phyloP scores from a whole-genome alignment of 2,329 filamentous ascomycete species.

The Aureobasidium sp. region DNA sequence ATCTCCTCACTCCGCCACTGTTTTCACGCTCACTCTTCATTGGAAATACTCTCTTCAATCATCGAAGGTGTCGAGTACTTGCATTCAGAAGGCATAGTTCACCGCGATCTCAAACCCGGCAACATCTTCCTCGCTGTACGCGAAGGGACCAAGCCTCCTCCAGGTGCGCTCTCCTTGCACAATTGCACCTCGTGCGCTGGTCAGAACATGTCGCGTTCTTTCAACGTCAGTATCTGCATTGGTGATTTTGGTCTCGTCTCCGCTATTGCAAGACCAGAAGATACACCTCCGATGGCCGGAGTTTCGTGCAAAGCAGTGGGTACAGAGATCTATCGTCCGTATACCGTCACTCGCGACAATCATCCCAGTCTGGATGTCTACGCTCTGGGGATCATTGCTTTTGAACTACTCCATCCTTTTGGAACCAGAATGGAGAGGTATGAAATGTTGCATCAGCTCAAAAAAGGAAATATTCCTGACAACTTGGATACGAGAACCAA shows the following conservation, averaged over 20 bases:
- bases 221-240: conserved; percentile 53
- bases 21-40: conserved; percentile 52
- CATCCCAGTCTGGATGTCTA: conserved; percentile 55
- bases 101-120: conserved; percentile 61
- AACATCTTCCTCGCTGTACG: conserved; percentile 56
- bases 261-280: conserved; percentile 40
- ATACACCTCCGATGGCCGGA: conserved; percentile 14
- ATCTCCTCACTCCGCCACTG: conserved; percentile 45
- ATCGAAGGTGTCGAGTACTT: conserved; percentile 59
- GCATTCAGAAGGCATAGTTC: conserved; percentile 53
- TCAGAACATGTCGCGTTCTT: neutral
- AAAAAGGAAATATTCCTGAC: conserved; percentile 27
- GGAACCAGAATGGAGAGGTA: conserved; percentile 36
- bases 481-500: conserved; percentile 23
- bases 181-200: conserved; percentile 30
- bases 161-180: conserved; percentile 42
- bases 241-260: conserved; percentile 63
- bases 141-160: conserved; percentile 23
- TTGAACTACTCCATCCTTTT: conserved; percentile 55
- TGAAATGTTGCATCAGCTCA: conserved; percentile 30
- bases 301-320: conserved; percentile 43
- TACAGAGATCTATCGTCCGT: conserved; percentile 57
- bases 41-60: conserved; percentile 53
- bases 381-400: conserved; percentile 54
- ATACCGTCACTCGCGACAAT: conserved; percentile 25